Conservation (phyloP, 2,329 filamentous ascomycete genomes). For the Cladorrhinum sp. region DNA sequence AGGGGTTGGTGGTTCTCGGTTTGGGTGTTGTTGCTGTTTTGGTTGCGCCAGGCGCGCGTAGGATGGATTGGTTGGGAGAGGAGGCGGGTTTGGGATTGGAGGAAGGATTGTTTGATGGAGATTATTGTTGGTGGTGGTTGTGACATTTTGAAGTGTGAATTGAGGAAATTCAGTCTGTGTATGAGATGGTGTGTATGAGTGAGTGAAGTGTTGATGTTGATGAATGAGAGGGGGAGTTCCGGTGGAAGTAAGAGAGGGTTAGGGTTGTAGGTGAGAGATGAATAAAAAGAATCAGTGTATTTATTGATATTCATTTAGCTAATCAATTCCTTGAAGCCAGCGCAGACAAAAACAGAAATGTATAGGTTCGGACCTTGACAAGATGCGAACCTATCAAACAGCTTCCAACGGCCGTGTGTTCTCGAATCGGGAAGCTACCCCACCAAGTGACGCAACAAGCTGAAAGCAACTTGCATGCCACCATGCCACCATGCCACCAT, state of each 20-base stretch:
- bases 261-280: neutral
- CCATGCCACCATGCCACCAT: too few relatives aligned
- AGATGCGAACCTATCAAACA: conserved; percentile 2
- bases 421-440: conserved; percentile 15
- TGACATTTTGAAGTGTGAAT: conserved; percentile 27
- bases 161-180: neutral
- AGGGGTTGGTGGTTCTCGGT: conserved; percentile 35
- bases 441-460: conserved; percentile 21
- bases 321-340: too few relatives aligned
- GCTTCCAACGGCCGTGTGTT: neutral
- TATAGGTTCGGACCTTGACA: too few relatives aligned
- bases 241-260: neutral
- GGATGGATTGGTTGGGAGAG: conserved; percentile 58
- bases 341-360: too few relatives aligned
- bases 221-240: neutral
- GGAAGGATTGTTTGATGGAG: conserved; percentile 62
- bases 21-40: conserved; percentile 46
- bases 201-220: neutral
- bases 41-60: conserved; percentile 50
- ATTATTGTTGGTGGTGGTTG: conserved; percentile 52
- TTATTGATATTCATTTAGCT: too few relatives aligned
- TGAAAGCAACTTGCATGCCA: conserved; percentile 7
- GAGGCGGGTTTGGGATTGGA: conserved; percentile 59
- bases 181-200: neutral
- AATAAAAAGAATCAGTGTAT: too few relatives aligned